Conservation (phyloP, 805 yeast genomes). For the Kurtzmaniella cleridarum region DNA sequence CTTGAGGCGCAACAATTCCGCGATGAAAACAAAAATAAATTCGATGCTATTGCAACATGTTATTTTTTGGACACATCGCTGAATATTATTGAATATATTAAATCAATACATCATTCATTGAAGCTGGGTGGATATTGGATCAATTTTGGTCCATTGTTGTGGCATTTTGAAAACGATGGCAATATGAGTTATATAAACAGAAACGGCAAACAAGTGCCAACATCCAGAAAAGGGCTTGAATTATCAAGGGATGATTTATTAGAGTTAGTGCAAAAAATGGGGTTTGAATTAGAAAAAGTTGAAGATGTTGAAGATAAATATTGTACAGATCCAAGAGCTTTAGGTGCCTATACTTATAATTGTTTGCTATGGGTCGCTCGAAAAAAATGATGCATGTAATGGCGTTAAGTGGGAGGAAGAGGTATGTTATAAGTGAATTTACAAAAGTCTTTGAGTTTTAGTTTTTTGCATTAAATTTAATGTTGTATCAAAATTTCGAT, state of each 20-base stretch:
- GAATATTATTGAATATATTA: slow-evolving; percentile 53
- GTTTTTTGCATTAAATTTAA: too few relatives aligned
- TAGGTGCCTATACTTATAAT: slow-evolving; percentile 53
- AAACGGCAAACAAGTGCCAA: slow-evolving; percentile 17
- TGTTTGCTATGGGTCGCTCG: slow-evolving; percentile 69
- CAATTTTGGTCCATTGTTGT: slow-evolving; percentile 62
- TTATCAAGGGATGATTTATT: slow-evolving; percentile 51
- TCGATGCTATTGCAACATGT: slow-evolving; percentile 47
- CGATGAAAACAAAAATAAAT: slow-evolving; percentile 26
- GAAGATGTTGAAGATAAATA: slow-evolving; percentile 48
- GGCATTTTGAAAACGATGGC: slow-evolving; percentile 63
- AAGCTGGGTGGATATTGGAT: slow-evolving; percentile 49
- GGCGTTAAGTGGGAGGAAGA: too few relatives aligned
- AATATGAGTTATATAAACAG: slow-evolving; percentile 16
- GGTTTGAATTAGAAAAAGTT: slow-evolving; percentile 45
- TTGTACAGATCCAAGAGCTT: slow-evolving; percentile 42
- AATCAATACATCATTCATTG: slow-evolving; percentile 42
- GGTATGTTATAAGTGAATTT: neutral
- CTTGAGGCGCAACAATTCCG: slow-evolving; percentile 39
- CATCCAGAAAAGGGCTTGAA: slow-evolving; percentile 53
- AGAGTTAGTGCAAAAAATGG: slow-evolving; percentile 38
- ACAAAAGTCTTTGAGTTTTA: too few relatives aligned
- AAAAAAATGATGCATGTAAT: slow-evolving; percentile 14
- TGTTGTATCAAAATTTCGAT: too few relatives aligned
- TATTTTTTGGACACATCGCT: slow-evolving; percentile 63